A percentile compares a stretch with the other conserved stretches of the same genome.
These are phyloP conservation scores for Herpetomonas muscarum DNA, from an alignment of 208 protist species.

Conservation along the genomic window DNA sequence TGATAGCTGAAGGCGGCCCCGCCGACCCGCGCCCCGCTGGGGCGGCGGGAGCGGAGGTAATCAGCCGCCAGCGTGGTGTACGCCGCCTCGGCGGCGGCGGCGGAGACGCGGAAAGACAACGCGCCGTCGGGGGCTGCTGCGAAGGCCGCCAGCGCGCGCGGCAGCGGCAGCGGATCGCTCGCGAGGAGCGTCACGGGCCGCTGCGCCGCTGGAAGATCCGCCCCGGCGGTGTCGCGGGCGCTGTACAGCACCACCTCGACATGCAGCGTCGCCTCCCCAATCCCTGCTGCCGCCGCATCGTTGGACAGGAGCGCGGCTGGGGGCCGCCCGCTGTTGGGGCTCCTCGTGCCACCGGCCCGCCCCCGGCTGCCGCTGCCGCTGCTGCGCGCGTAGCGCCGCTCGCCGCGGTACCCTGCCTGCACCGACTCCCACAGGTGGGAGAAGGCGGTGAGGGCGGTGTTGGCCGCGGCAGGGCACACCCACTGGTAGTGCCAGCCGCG, in stretches of 20 bases:
- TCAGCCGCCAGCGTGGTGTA: slow-evolving; percentile 69
- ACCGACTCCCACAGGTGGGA: slow-evolving; percentile 17
- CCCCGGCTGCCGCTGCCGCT: slow-evolving; percentile 1
- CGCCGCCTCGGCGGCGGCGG: slow-evolving; percentile 31
- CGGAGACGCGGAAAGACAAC: background rate
- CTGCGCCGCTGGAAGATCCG: slow-evolving; percentile 33
- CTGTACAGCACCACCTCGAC: slow-evolving; percentile 65
- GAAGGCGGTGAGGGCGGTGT: slow-evolving; percentile 25
- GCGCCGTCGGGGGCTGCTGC: background rate
- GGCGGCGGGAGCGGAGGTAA: slow-evolving; percentile 50
- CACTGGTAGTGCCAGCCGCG: slow-evolving; percentile 50
- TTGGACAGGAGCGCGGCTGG: too few species aligned
- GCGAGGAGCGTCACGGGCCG: slow-evolving; percentile 57
- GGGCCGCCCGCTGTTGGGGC: too few species aligned
- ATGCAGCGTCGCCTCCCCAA: slow-evolving; percentile 15
- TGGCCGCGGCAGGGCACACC: slow-evolving; percentile 56
- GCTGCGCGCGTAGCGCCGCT: slow-evolving; percentile 6
- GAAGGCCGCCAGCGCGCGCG: slow-evolving; percentile 16
- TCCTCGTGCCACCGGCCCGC: too few species aligned
- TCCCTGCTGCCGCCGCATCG: background rate
- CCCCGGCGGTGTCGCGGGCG: slow-evolving; percentile 50
- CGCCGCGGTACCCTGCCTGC: background rate
- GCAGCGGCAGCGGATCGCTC: slow-evolving; percentile 33
- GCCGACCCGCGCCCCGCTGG: slow-evolving; percentile 4
- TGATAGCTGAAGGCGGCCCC: slow-evolving; percentile 47